phyloP scores from a whole-genome alignment of 192 early-diverging fungal genomes.

The Umbelopsis sp. region DNA sequence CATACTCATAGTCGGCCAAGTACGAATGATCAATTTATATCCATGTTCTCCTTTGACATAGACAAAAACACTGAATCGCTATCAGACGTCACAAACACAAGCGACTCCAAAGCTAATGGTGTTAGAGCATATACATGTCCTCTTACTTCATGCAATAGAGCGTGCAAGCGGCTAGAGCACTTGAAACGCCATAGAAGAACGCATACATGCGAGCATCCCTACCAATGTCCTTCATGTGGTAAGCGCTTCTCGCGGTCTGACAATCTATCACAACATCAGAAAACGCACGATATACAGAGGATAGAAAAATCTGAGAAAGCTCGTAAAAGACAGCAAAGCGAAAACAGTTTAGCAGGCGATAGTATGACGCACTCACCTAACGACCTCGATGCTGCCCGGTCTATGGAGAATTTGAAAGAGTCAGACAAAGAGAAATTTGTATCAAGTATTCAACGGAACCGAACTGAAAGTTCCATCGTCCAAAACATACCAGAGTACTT shows the following conservation, averaged over 20 bases:
- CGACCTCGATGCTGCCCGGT: no score
- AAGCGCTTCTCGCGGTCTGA: conserved; percentile 63
- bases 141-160: conserved; percentile 47
- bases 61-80: no score
- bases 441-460: no score
- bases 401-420: no score
- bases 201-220: conserved; percentile 60
- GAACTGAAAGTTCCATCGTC: no score
- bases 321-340: conserved; percentile 18
- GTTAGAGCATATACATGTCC: conserved; percentile 50
- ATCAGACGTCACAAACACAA: neutral
- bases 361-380: neutral
- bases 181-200: conserved; percentile 59
- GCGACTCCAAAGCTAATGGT: neutral
- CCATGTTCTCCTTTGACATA: conserved; percentile 1
- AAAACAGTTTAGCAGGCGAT: no score
- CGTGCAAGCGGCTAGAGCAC: conserved; percentile 61
- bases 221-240: conserved; percentile 53
- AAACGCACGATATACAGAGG: conserved; percentile 49
- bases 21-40: neutral
- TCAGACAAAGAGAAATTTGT: no score
- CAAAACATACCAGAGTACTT: no score
- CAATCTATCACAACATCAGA: conserved; percentile 60
- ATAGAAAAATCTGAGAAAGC: conserved; percentile 21
- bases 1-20: conserved; percentile 18